A percentile compares a stretch with the other conserved stretches of the same genome.
Conservation (phyloP, 305 asterid genomes). For the Solanum hybrid region DNA sequence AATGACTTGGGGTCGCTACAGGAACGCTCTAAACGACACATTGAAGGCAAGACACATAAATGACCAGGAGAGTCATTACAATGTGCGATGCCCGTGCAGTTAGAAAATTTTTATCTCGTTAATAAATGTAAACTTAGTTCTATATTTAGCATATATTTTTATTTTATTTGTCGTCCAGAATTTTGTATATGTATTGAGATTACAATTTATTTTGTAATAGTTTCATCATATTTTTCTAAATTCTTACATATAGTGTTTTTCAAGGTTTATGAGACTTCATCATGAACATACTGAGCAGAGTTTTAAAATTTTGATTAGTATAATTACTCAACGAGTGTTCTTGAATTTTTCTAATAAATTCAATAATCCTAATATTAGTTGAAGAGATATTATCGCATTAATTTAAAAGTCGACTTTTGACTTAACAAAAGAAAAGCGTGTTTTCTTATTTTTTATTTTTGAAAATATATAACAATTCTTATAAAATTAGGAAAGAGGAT, state of each 20-base stretch:
- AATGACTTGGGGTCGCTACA: too few relatives aligned
- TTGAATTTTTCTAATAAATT: not conserved
- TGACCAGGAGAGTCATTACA: too few relatives aligned
- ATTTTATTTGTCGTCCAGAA: not conserved
- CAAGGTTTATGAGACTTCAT: not conserved
- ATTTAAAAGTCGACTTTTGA: not conserved
- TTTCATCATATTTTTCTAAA: not conserved
- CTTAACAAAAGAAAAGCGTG: not conserved
- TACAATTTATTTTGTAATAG: not conserved
- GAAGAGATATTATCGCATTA: too few relatives aligned
- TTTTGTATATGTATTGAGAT: not conserved
- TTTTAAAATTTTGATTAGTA: too few relatives aligned
- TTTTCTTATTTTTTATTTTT: too few relatives aligned
- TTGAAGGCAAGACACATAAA: too few relatives aligned
- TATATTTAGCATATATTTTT: not conserved
- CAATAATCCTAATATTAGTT: not conserved
- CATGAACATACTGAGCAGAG: not conserved
- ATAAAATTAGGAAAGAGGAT: not conserved
- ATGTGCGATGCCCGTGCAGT: too few relatives aligned
- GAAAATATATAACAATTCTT: not conserved
- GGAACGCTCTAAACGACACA: too few relatives aligned
- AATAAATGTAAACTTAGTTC: not conserved
- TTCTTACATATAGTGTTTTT: not conserved
- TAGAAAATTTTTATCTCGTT: too few relatives aligned
- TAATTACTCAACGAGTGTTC: not conserved